Percentiles rank a stretch among this genome's conserved stretches.
Evolutionary conservation across 148 eudicot species (phyloP).

Genomic region (Chenopodium formosanum): DNA sequence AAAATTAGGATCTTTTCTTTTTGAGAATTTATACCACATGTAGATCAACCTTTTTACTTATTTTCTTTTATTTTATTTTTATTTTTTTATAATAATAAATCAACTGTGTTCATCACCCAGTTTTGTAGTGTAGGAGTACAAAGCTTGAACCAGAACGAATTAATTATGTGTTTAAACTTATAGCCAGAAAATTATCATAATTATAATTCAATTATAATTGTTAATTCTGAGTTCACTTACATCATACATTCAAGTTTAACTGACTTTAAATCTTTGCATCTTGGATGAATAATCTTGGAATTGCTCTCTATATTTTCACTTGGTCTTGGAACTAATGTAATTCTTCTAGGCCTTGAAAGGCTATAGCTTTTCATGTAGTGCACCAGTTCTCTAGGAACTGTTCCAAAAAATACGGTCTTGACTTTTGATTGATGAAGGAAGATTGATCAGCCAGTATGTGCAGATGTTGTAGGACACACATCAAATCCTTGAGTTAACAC

Average conservation of each 20-base stretch:
- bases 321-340: not conserved
- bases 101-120: not conserved
- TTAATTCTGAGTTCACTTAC: too few species aligned
- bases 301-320: not conserved
- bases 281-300: too few species aligned
- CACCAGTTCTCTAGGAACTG: too few species aligned
- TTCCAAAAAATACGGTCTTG: not conserved
- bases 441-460: not conserved
- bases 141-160: not conserved
- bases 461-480: not conserved
- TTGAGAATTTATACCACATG: not conserved
- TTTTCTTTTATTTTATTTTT: too few species aligned
- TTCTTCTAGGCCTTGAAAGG: not conserved
- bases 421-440: not conserved
- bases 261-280: too few species aligned
- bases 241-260: too few species aligned
- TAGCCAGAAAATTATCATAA: not conserved
- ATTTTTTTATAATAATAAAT: not conserved
- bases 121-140: not conserved
- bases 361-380: not conserved
- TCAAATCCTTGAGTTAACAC: not conserved
- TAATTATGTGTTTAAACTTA: not conserved
- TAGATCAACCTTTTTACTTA: not conserved
- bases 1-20: not conserved
- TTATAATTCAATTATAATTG: too few species aligned